phyloP scores from a whole-genome alignment of 2,329 filamentous ascomycete species.

The Claviceps digitariae region DNA sequence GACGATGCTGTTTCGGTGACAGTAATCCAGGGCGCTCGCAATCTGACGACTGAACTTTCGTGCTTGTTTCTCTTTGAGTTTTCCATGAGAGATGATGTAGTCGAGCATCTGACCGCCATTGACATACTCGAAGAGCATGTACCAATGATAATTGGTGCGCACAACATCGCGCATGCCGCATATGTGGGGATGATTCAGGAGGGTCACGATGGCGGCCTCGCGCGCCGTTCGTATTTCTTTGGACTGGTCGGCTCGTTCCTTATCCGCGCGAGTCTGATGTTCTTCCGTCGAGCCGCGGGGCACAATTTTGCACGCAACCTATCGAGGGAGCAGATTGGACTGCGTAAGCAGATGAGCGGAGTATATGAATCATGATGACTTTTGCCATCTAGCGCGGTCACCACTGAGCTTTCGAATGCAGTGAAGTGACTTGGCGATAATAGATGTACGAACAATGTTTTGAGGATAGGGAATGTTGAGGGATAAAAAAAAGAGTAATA shows the following conservation, averaged over 20 bases:
- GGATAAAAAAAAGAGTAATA: background rate
- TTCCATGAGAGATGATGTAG: constrained; percentile 97
- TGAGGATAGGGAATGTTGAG: background rate
- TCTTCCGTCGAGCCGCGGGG: constrained; percentile 83
- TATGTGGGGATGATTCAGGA: constrained; percentile 89
- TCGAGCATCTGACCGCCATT: constrained; percentile 99
- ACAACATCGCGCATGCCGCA: constrained; percentile 93
- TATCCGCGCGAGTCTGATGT: constrained; percentile 54
- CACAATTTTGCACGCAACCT: constrained; percentile 94
- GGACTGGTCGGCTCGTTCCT: constrained; percentile 85
- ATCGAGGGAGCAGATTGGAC: background rate
- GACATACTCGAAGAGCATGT: constrained; percentile 99
- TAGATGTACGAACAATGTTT: background rate
- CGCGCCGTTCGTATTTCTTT: constrained; percentile 92
- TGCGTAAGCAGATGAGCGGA: background rate
- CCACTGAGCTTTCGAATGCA: background rate
- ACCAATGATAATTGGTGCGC: constrained; percentile 96
- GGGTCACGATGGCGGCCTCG: constrained; percentile 90
- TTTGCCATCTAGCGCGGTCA: background rate
- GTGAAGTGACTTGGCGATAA: background rate
- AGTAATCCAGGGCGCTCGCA: constrained; percentile 91
- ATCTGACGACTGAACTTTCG: constrained; percentile 97
- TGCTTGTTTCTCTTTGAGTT: constrained; percentile 95
- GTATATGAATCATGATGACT: background rate
- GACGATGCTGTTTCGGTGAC: constrained; percentile 94